Conservation (phyloP, 306 rosid species). For the Malus sieversii region DNA sequence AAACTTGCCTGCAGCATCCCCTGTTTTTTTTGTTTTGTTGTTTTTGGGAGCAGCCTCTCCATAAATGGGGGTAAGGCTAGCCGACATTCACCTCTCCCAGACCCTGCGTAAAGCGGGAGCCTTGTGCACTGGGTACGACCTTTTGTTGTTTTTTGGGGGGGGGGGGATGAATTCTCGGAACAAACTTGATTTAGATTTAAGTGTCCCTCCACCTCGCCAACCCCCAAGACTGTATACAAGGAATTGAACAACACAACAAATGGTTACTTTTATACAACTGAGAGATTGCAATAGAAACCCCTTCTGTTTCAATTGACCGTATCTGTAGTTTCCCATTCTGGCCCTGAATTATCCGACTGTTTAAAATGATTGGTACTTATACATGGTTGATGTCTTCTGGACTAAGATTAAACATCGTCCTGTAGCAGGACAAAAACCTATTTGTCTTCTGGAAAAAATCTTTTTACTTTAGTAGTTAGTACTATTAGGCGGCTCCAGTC, state of each 20-base stretch:
- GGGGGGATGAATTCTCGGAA: background rate
- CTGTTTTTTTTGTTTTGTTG: background rate
- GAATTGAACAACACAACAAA: background rate
- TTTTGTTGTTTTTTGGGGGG: no score
- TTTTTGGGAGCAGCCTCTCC: no score
- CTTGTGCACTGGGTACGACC: no score
- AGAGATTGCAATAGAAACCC: background rate
- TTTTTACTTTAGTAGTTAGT: background rate
- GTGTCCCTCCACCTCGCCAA: background rate
- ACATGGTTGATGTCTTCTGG: background rate
- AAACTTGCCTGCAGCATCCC: background rate
- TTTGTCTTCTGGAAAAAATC: background rate
- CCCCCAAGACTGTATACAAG: background rate
- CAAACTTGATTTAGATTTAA: background rate
- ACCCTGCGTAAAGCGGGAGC: no score
- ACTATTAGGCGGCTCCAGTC: background rate
- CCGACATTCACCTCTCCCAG: no score
- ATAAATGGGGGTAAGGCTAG: no score
- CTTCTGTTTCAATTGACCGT: background rate
- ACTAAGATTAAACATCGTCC: background rate
- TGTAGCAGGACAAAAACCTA: background rate
- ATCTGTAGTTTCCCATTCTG: background rate
- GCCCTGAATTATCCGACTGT: background rate
- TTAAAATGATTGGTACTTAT: background rate
- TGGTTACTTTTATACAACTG: background rate